These are phyloP conservation scores for Fusarium chuoi DNA, from an alignment of 2,329 filamentous ascomycete species.

Conservation along the genomic window DNA sequence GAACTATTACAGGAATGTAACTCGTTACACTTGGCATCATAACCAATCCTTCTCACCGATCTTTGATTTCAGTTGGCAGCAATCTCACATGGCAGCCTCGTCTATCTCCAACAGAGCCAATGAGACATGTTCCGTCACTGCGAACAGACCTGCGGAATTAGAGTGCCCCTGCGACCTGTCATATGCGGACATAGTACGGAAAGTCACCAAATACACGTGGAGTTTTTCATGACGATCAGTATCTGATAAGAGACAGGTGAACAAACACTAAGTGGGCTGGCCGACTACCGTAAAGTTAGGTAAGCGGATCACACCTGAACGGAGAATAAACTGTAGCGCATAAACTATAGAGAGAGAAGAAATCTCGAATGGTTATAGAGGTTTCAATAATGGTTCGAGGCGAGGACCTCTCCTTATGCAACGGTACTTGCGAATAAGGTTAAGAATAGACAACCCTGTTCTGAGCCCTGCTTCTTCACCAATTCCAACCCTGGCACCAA, in stretches of 20 bases:
- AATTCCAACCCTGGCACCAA: background rate
- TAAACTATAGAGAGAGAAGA: background rate
- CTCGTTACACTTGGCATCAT: background rate
- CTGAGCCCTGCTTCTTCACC: background rate
- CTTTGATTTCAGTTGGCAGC: background rate
- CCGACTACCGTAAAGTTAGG: background rate
- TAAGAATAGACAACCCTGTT: background rate
- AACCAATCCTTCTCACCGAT: background rate
- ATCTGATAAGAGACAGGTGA: background rate
- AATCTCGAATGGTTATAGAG: background rate
- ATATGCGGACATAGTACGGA: background rate
- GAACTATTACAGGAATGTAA: background rate
- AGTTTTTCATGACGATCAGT: slow-evolving; percentile 6
- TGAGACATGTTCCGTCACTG: background rate
- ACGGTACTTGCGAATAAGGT: background rate
- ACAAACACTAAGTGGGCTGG: background rate
- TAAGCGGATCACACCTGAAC: background rate
- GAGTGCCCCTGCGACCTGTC: background rate
- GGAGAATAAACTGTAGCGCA: background rate
- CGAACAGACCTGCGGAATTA: background rate
- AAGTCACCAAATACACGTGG: background rate
- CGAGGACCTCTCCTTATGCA: background rate
- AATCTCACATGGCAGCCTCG: background rate
- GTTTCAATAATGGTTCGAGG: background rate
- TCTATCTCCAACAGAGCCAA: background rate